These are phyloP conservation scores for Tulasnella calospora DNA, from an alignment of 768 basidiomycete species.

Conservation along the genomic window DNA sequence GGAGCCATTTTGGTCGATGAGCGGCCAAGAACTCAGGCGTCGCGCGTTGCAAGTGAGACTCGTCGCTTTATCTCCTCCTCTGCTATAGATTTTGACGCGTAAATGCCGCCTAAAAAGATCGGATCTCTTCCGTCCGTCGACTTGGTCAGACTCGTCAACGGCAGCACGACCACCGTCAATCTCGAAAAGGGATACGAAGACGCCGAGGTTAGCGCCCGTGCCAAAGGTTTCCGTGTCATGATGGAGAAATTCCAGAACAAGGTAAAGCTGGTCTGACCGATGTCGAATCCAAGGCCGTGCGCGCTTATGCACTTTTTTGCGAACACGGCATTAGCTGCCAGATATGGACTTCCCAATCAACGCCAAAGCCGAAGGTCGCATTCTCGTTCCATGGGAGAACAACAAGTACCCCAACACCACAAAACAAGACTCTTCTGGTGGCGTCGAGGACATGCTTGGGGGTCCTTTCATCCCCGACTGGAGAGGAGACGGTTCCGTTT, in stretches of 20 bases:
- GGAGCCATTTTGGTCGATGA: constrained; percentile 74
- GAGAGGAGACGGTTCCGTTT: constrained; percentile 75
- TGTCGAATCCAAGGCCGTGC: constrained; percentile 27
- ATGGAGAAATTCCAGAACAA: constrained; percentile 61
- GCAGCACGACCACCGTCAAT: constrained; percentile 55
- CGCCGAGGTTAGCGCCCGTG: constrained; percentile 68
- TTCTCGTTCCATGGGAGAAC: constrained; percentile 91
- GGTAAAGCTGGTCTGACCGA: constrained; percentile 37
- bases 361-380: constrained; percentile 85
- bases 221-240: constrained; percentile 72
- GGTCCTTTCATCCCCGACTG: constrained; percentile 75
- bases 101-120: constrained; percentile 43
- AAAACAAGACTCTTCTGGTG: constrained; percentile 41
- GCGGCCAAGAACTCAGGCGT: constrained; percentile 64
- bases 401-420: constrained; percentile 68
- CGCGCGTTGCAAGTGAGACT: constrained; percentile 53
- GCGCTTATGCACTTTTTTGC: not conserved
- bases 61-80: not conserved
- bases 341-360: constrained; percentile 96
- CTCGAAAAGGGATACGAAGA: constrained; percentile 58
- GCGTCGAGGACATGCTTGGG: constrained; percentile 54
- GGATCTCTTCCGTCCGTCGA: constrained; percentile 79
- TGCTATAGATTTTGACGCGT: not conserved
- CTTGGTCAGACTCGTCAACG: constrained; percentile 70
- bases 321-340: constrained; percentile 54